phyloP scores from a whole-genome alignment of 495 filamentous ascomycete genomes.

The Pseudevernia furfuracea region DNA sequence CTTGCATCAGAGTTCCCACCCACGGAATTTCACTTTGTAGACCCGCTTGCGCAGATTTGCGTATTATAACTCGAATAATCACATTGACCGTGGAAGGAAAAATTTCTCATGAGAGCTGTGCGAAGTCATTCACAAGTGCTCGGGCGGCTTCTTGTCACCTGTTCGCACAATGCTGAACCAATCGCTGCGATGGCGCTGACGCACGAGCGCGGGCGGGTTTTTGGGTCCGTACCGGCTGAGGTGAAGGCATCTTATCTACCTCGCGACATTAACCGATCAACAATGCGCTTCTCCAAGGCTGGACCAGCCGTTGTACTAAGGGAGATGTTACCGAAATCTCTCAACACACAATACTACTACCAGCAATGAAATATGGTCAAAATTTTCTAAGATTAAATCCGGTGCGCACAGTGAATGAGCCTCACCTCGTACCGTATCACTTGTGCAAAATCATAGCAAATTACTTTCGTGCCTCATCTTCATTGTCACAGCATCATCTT shows the following conservation, averaged over 20 bases:
- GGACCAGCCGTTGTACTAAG: no score
- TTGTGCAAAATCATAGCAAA: neutral
- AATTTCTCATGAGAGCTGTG: neutral
- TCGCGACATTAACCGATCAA: neutral
- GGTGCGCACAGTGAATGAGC: neutral
- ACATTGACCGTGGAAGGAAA: neutral
- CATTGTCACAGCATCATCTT: neutral
- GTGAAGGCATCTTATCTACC: neutral
- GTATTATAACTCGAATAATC: neutral
- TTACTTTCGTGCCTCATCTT: neutral
- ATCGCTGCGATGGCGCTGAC: neutral
- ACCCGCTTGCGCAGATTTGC: neutral
- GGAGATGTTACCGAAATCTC: neutral
- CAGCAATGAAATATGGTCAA: neutral
- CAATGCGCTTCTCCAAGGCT: no score
- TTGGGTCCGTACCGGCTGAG: neutral
- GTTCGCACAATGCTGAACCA: neutral
- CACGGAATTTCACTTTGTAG: neutral
- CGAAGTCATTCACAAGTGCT: neutral
- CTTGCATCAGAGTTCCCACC: neutral
- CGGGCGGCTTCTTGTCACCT: neutral
- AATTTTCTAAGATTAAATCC: neutral
- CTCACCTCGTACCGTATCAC: neutral
- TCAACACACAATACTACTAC: neutral
- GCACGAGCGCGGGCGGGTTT: neutral